These are phyloP conservation scores for Cladosporium sphaerospermum DNA, from an alignment of 2,329 filamentous ascomycete species.

Conservation along the genomic window DNA sequence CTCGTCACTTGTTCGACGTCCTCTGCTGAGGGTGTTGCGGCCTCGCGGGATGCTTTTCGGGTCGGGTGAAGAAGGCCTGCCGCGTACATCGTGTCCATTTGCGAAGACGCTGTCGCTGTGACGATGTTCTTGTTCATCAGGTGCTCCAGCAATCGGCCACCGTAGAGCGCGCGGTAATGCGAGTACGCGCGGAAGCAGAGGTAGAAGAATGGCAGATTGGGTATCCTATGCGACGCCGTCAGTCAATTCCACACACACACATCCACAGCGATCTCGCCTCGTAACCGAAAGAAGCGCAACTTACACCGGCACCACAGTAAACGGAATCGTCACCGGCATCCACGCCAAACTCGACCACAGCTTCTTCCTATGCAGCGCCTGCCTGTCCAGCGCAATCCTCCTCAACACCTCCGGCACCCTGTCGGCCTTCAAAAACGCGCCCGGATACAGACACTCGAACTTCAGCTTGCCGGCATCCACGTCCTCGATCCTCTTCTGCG, in stretches of 20 bases:
- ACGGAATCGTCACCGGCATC: constrained; percentile 76
- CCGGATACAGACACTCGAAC: constrained; percentile 56
- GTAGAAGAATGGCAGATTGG: constrained; percentile 96
- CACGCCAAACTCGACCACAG: constrained; percentile 75
- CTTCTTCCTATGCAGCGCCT: constrained; percentile 67
- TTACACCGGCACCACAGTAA: constrained; percentile 81
- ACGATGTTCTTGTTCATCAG: constrained; percentile 69
- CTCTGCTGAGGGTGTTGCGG: constrained; percentile 30
- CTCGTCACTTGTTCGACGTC: constrained; percentile 35
- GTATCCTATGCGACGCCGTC: constrained; percentile 53
- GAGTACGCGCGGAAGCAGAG: constrained; percentile 86
- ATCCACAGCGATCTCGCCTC: not conserved
- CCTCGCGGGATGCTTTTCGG: constrained; percentile 34
- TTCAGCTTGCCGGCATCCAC: constrained; percentile 57
- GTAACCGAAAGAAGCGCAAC: constrained; percentile 27
- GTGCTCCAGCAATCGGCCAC: constrained; percentile 79
- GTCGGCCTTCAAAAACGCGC: constrained; percentile 56
- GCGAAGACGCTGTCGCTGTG: constrained; percentile 56
- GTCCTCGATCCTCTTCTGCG: constrained; percentile 57
- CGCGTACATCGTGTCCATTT: constrained; percentile 70
- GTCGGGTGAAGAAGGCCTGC: constrained; percentile 42
- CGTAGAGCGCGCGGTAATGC: constrained; percentile 79
- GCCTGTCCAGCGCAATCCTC: constrained; percentile 70
- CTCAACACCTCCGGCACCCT: constrained; percentile 49
- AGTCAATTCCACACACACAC: not conserved